Conservation (phyloP, 768 basidiomycete genomes). For the Hemileccinum impolitum region DNA sequence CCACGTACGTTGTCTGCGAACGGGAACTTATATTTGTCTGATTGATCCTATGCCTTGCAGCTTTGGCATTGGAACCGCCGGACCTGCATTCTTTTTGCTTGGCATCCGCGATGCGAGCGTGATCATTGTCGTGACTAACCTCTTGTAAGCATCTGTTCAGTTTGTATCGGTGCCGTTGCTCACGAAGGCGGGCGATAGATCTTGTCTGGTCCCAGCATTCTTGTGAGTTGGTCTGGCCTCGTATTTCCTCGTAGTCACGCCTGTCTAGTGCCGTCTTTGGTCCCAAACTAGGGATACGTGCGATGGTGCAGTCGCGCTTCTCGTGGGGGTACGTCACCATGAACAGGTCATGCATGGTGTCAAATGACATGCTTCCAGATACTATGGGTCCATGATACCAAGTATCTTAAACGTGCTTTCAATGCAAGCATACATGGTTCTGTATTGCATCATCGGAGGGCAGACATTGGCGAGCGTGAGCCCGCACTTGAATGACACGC, state of each 20-base stretch:
- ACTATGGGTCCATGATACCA: slow-evolving; percentile 38
- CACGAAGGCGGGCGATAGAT: slow-evolving; percentile 16
- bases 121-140: slow-evolving; percentile 42
- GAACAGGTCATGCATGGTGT: neutral
- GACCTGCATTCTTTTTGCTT: slow-evolving; percentile 48
- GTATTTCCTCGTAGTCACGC: neutral
- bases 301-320: slow-evolving; percentile 56
- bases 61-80: slow-evolving; percentile 48
- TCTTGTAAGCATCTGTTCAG: slow-evolving; percentile 33
- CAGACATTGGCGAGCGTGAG: slow-evolving; percentile 54
- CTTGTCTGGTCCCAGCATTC: slow-evolving; percentile 36
- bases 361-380: slow-evolving; percentile 26
- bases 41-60: slow-evolving; percentile 21
- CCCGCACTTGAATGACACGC: slow-evolving; percentile 25
- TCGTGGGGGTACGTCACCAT: slow-evolving; percentile 42
- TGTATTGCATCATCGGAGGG: slow-evolving; percentile 61
- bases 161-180: neutral
- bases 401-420: slow-evolving; percentile 48
- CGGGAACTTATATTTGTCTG: neutral
- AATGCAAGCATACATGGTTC: slow-evolving; percentile 53
- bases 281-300: slow-evolving; percentile 53
- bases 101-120: slow-evolving; percentile 41
- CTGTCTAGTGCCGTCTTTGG: slow-evolving; percentile 45
- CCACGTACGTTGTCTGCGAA: slow-evolving; percentile 31
- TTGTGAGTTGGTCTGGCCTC: slow-evolving; percentile 27